Evolutionary conservation across 1,139 yeast species (phyloP).

Genomic region (Schwanniomyces etchellsii): DNA sequence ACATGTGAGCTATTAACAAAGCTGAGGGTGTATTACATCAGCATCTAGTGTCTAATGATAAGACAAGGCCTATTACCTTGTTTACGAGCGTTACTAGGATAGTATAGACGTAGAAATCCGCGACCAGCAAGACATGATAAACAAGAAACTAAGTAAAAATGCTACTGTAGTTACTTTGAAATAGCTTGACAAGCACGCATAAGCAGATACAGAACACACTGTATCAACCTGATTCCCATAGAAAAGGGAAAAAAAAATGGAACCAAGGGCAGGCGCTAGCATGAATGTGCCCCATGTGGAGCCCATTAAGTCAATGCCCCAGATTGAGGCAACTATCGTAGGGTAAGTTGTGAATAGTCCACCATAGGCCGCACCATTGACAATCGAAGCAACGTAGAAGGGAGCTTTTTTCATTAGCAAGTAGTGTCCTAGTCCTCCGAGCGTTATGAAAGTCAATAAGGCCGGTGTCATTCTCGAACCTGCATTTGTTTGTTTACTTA

Average conservation of each 20-base stretch:
- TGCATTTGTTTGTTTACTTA: not conserved
- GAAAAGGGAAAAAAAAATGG: slow-evolving; percentile 61
- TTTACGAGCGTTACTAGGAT: no score
- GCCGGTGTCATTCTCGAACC: slow-evolving; percentile 17
- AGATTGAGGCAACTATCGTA: slow-evolving; percentile 69
- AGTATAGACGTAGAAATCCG: no score
- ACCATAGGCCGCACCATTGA: slow-evolving; percentile 76
- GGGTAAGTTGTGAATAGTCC: slow-evolving; percentile 83
- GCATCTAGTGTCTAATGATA: no score
- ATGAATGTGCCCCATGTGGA: slow-evolving; percentile 91
- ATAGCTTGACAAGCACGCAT: slow-evolving; percentile 19
- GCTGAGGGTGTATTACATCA: no score
- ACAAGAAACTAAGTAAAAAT: slow-evolving; percentile 23
- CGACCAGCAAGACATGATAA: slow-evolving; percentile 30
- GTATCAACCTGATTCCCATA: slow-evolving; percentile 66
- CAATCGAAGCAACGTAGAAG: slow-evolving; percentile 30
- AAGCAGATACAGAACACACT: slow-evolving; percentile 14
- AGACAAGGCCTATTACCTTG: no score
- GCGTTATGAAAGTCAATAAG: slow-evolving; percentile 29
- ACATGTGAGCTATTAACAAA: no score
- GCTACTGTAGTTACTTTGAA: slow-evolving; percentile 30
- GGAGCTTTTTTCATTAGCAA: slow-evolving; percentile 5
- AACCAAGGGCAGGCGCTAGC: slow-evolving; percentile 87
- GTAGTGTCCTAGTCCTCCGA: slow-evolving; percentile 43
- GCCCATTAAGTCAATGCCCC: slow-evolving; percentile 91